These are phyloP conservation scores for Monilinia fructigena DNA, from an alignment of 2,329 filamentous ascomycete species.

Conservation along the genomic window DNA sequence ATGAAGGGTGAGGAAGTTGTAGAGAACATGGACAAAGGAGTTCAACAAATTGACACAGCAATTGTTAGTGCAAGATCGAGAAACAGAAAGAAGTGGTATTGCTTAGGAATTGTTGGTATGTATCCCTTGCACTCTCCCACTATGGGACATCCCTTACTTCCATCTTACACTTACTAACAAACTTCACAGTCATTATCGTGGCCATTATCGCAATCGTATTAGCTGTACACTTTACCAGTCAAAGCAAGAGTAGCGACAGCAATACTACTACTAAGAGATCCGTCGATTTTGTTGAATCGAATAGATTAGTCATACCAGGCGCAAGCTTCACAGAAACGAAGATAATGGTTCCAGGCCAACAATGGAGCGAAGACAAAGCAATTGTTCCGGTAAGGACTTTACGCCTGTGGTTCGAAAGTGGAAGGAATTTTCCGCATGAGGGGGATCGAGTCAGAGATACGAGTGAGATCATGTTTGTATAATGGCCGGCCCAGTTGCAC, in stretches of 20 bases:
- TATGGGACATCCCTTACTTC: not conserved
- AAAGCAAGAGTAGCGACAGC: slow-evolving; percentile 16
- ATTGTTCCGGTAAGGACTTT: slow-evolving; percentile 13
- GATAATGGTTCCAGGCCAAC: slow-evolving; percentile 23
- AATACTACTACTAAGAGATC: slow-evolving; percentile 29
- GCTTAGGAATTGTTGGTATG: slow-evolving; percentile 69
- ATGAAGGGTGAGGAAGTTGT: slow-evolving; percentile 82
- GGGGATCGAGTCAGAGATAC: not conserved
- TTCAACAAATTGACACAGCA: slow-evolving; percentile 77
- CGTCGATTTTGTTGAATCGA: slow-evolving; percentile 25
- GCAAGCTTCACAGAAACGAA: slow-evolving; percentile 21
- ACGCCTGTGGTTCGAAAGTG: slow-evolving; percentile 23
- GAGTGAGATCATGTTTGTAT: slow-evolving; percentile 19
- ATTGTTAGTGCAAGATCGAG: slow-evolving; percentile 72
- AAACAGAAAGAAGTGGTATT: slow-evolving; percentile 88
- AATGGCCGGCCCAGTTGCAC: slow-evolving; percentile 14
- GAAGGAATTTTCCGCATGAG: slow-evolving; percentile 30
- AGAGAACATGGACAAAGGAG: slow-evolving; percentile 81
- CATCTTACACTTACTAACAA: slow-evolving; percentile 25
- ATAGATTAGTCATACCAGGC: slow-evolving; percentile 27
- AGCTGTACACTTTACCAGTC: slow-evolving; percentile 48
- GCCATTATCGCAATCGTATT: slow-evolving; percentile 49
- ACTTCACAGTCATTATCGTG: slow-evolving; percentile 51
- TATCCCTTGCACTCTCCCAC: slow-evolving; percentile 15
- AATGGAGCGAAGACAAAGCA: slow-evolving; percentile 24